These are phyloP conservation scores for Mucor mucedo DNA, from an alignment of 371 early-diverging fungal genomes.

Conservation along the genomic window DNA sequence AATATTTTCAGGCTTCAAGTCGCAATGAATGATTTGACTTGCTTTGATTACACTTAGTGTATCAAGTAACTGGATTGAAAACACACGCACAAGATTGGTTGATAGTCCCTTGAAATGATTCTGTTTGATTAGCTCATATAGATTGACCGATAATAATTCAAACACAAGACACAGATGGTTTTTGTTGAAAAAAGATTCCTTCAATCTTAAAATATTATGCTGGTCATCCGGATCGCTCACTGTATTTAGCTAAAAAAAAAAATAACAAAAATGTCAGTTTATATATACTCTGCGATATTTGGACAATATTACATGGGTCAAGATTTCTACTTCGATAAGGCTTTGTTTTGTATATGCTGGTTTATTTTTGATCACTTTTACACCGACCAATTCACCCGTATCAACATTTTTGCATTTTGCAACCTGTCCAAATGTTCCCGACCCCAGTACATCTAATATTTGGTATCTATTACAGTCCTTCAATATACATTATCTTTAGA, in stretches of 20 bases:
- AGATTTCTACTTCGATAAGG: constrained; percentile 92
- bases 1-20: constrained; percentile 98
- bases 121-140: constrained; percentile 97
- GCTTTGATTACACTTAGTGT: constrained; percentile 54
- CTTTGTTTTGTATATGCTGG: constrained; percentile 95
- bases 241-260: constrained; percentile 68
- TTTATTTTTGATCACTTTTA: constrained; percentile 97
- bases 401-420: constrained; percentile 88
- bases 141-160: constrained; percentile 93
- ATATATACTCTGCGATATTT: background rate
- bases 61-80: constrained; percentile 85
- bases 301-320: constrained; percentile 65
- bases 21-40: constrained; percentile 93
- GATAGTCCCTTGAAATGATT: constrained; percentile 95
- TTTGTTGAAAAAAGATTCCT: constrained; percentile 92
- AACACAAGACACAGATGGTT: constrained; percentile 95
- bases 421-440: constrained; percentile 99
- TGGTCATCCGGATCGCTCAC: constrained; percentile 77
- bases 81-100: constrained; percentile 83
- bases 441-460: constrained; percentile 90
- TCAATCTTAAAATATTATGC: constrained; percentile 83
- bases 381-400: constrained; percentile 88
- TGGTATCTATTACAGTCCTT: constrained; percentile 54
- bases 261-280: background rate
- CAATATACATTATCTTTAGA: too few species aligned